Evolutionary conservation across 2,329 filamentous ascomycete genomes (phyloP).

Genomic region (Dactylonectria estremocensis): DNA sequence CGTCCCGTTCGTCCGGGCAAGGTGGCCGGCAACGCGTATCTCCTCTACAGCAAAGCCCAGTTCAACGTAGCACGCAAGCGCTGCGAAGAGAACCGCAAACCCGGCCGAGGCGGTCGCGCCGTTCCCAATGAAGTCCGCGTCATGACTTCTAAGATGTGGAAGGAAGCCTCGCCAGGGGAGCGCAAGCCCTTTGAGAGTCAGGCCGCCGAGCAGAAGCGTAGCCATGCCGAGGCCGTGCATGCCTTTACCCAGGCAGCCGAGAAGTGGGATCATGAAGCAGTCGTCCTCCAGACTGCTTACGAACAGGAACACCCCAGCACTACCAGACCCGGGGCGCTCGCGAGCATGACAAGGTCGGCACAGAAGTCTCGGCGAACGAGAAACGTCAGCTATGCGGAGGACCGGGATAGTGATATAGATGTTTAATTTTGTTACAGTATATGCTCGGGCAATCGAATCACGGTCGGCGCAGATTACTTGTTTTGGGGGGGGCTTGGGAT

Average conservation of each 20-base stretch:
- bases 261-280: slow-evolving; percentile 81
- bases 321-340: slow-evolving; percentile 43
- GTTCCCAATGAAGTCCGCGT: slow-evolving; percentile 86
- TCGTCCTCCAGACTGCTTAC: slow-evolving; percentile 67
- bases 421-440: slow-evolving; percentile 29
- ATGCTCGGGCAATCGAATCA: slow-evolving; percentile 8
- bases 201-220: slow-evolving; percentile 78
- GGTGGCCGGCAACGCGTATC: slow-evolving; percentile 85
- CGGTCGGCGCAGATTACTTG: slow-evolving; percentile 8
- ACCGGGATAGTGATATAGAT: slow-evolving; percentile 49
- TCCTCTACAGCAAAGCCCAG: slow-evolving; percentile 87
- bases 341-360: slow-evolving; percentile 26
- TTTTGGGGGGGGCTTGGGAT: slow-evolving; percentile 2
- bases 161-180: slow-evolving; percentile 77
- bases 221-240: slow-evolving; percentile 71
- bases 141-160: slow-evolving; percentile 93
- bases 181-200: slow-evolving; percentile 85
- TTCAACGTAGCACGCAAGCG: slow-evolving; percentile 73
- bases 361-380: slow-evolving; percentile 45
- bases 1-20: slow-evolving; percentile 81
- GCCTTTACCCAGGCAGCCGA: slow-evolving; percentile 74
- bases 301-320: slow-evolving; percentile 65
- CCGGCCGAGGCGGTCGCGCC: slow-evolving; percentile 73
- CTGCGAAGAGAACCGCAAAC: slow-evolving; percentile 76
- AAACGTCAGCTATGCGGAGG: slow-evolving; percentile 58